These are phyloP conservation scores for Phytopythium kandeliae DNA, from an alignment of 352 stramenopile species.

Conservation along the genomic window DNA sequence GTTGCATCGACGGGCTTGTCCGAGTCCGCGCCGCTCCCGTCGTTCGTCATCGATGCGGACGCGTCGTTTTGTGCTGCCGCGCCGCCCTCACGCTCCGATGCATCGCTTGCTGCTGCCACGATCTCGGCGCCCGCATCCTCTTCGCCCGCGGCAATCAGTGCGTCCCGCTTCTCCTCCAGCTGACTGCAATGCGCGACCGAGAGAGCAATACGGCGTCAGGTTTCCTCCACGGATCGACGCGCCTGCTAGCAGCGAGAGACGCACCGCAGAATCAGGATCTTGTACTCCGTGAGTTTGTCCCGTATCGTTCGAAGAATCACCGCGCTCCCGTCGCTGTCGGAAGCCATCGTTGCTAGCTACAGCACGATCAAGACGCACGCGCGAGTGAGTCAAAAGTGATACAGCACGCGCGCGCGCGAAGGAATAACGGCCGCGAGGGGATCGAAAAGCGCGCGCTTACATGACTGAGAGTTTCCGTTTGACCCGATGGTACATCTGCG, in stretches of 20 bases:
- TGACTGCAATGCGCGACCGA: conserved; percentile 22
- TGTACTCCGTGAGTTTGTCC: conserved; percentile 70
- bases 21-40: conserved; percentile 8
- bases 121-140: conserved; percentile 8
- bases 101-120: not conserved
- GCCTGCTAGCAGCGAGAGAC: conserved; percentile 8
- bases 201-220: too few relatives aligned
- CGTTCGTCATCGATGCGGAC: conserved; percentile 5
- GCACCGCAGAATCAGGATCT: conserved; percentile 58
- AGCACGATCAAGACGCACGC: conserved; percentile 14
- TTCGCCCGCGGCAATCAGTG: conserved; percentile 17
- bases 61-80: not conserved
- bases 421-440: not conserved
- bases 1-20: conserved; percentile 5
- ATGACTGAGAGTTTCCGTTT: conserved; percentile 12
- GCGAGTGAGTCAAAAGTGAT: not conserved
- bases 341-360: conserved; percentile 53
- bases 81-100: conserved; percentile 4
- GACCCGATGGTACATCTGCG: conserved; percentile 20
- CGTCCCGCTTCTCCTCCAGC: conserved; percentile 50
- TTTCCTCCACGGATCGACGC: not conserved
- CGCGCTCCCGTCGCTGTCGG: conserved; percentile 32
- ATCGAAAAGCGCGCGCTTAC: conserved; percentile 4
- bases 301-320: conserved; percentile 48
- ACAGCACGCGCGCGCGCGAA: too few relatives aligned